phyloP scores from a whole-genome alignment of 1,284 basidiomycete genomes.

The Ganoderma leucocontextum region DNA sequence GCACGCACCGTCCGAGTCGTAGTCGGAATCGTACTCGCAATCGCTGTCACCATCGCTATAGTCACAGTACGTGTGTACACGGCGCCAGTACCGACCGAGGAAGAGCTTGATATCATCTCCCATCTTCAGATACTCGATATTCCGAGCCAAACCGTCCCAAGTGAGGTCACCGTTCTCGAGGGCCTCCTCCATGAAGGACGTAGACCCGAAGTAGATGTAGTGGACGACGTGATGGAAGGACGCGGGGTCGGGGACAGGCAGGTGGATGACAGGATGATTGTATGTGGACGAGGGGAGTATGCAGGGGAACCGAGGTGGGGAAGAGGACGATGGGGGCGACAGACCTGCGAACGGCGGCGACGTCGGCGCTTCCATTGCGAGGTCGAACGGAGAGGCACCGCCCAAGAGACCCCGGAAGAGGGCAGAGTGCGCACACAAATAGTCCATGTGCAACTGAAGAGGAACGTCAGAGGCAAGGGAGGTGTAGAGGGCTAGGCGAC shows the following conservation, averaged over 20 bases:
- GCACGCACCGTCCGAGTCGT: constrained; percentile 41
- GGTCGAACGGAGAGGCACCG: constrained; percentile 67
- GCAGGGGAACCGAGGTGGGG: constrained; percentile 64
- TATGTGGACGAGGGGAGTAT: constrained; percentile 64
- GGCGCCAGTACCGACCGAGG: constrained; percentile 64
- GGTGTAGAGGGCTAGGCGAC: constrained; percentile 31
- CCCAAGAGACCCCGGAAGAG: constrained; percentile 73
- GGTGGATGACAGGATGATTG: constrained; percentile 70
- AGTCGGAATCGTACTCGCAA: constrained; percentile 40
- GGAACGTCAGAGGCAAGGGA: constrained; percentile 10
- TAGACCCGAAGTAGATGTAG: constrained; percentile 82
- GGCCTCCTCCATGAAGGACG: constrained; percentile 63
- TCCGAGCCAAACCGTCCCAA: constrained; percentile 83
- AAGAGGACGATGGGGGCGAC: constrained; percentile 43
- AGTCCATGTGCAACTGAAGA: constrained; percentile 73
- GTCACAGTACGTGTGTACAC: constrained; percentile 51
- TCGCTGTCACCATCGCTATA: constrained; percentile 36
- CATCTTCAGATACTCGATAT: constrained; percentile 82
- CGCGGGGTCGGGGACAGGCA: constrained; percentile 79
- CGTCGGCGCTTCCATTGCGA: constrained; percentile 49
- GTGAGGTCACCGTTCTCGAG: constrained; percentile 66
- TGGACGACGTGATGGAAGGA: constrained; percentile 77
- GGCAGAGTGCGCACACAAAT: constrained; percentile 75
- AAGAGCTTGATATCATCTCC: constrained; percentile 73
- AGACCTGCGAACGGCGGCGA: constrained; percentile 28